Evolutionary conservation across 169 alveolate species (phyloP).

Genomic region (Theileria equi): DNA sequence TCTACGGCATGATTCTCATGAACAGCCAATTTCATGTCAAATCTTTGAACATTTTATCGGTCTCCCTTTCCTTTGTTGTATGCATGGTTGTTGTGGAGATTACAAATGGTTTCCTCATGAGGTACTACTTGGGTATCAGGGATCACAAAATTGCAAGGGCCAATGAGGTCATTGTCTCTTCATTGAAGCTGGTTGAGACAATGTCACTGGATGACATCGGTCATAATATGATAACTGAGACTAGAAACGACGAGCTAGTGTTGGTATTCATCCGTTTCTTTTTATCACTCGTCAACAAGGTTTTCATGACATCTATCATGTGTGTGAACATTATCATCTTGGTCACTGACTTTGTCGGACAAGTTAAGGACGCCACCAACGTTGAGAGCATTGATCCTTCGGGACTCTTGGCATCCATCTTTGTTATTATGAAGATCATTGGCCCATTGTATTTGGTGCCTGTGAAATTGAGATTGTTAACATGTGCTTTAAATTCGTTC

Average conservation of each 20-base stretch:
- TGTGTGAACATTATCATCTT: slow-evolving; percentile 2
- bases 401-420: slow-evolving; percentile 30
- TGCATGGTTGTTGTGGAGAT: slow-evolving; percentile 15
- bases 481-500: slow-evolving; percentile 14
- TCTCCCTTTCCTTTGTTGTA: slow-evolving; percentile 3
- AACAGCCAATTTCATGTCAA: slow-evolving; percentile 7
- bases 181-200: neutral
- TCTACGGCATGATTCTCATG: slow-evolving; percentile 17
- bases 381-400: neutral
- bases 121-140: neutral
- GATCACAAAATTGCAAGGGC: slow-evolving; percentile 18
- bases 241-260: slow-evolving; percentile 32
- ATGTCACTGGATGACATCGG: slow-evolving; percentile 45
- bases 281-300: slow-evolving; percentile 14
- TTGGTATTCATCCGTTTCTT: slow-evolving; percentile 16
- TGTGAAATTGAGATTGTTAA: slow-evolving; percentile 9
- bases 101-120: slow-evolving; percentile 6
- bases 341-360: slow-evolving; percentile 19
- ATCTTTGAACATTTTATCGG: neutral
- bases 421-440: slow-evolving; percentile 18
- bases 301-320: neutral
- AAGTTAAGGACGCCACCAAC: neutral
- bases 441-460: slow-evolving; percentile 31
- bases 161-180: slow-evolving; percentile 9
- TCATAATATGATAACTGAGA: slow-evolving; percentile 16